Conservation (phyloP, 2,329 filamentous ascomycete species). For the Elsinoe fawcettii region DNA sequence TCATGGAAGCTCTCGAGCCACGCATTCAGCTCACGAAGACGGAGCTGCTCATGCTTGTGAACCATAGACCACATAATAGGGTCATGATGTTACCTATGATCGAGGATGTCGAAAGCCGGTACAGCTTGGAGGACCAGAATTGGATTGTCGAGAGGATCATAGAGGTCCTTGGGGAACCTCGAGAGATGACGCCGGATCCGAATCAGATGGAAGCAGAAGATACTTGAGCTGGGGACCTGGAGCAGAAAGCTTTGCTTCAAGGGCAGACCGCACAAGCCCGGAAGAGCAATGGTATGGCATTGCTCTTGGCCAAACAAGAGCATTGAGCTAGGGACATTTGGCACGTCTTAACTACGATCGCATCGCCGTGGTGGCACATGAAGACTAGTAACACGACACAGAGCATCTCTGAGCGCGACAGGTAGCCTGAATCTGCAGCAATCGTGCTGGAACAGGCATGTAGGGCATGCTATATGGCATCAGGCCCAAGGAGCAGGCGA, state of each 20-base stretch:
- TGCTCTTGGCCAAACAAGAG: too few relatives aligned
- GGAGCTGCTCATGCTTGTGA: conserved; percentile 29
- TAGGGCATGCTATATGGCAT: too few relatives aligned
- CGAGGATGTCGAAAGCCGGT: conserved; percentile 29
- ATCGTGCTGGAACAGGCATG: too few relatives aligned
- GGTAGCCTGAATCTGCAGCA: too few relatives aligned
- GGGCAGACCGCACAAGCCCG: too few relatives aligned
- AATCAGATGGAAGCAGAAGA: conserved; percentile 4
- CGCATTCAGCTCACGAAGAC: conserved; percentile 29
- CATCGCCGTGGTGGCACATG: too few relatives aligned
- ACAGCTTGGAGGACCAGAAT: conserved; percentile 27
- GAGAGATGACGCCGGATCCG: conserved; percentile 1
- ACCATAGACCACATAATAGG: conserved; percentile 27
- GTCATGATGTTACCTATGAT: conserved; percentile 31
- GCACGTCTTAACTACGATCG: too few relatives aligned
- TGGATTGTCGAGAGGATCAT: conserved; percentile 25
- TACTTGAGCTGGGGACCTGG: too few relatives aligned
- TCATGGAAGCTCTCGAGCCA: conserved; percentile 24
- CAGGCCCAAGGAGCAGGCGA: background rate
- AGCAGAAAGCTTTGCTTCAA: background rate
- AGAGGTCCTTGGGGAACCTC: conserved; percentile 18
- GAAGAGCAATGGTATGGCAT: too few relatives aligned
- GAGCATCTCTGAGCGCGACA: too few relatives aligned
- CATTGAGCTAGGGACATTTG: too few relatives aligned
- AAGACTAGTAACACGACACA: too few relatives aligned